Conservation (phyloP, 2,329 filamentous ascomycete species). For the Penicillium sp. region DNA sequence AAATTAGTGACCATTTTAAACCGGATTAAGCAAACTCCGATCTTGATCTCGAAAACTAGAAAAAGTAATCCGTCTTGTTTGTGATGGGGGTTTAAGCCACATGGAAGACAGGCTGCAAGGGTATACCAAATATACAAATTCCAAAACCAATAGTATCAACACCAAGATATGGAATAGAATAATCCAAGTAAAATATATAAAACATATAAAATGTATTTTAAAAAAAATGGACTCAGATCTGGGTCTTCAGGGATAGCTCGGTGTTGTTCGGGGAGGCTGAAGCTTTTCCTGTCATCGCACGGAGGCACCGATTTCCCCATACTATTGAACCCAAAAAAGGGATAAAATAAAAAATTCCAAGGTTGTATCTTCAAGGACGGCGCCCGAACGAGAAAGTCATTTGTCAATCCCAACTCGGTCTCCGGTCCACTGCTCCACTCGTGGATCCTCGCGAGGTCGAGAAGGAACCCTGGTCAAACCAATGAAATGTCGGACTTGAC, state of each 20-base stretch:
- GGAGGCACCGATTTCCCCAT: conserved; percentile 10
- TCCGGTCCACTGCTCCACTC: conserved; percentile 2
- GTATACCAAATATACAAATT: not conserved
- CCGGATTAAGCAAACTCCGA: not conserved
- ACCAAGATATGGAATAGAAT: not conserved
- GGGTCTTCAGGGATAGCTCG: conserved; percentile 3
- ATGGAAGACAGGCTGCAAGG: conserved; percentile 1
- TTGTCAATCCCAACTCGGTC: conserved; percentile 15
- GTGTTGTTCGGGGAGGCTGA: conserved; percentile 9
- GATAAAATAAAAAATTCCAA: not conserved
- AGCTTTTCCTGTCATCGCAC: conserved; percentile 5
- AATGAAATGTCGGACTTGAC: conserved; percentile 10
- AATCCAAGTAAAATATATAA: not conserved
- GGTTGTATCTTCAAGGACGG: conserved; percentile 1
- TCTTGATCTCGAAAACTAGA: not conserved
- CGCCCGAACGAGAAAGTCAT: conserved; percentile 5
- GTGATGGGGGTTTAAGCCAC: not conserved
- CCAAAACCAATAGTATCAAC: not conserved
- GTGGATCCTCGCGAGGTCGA: not conserved
- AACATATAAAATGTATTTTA: not conserved
- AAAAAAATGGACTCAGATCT: not conserved
- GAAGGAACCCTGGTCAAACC: conserved; percentile 13
- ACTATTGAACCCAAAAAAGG: conserved; percentile 8
- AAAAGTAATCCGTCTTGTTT: not conserved
- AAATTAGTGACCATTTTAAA: not conserved